Conservation (phyloP, 2,329 filamentous ascomycete genomes). For the Pseudopithomyces maydicus region DNA sequence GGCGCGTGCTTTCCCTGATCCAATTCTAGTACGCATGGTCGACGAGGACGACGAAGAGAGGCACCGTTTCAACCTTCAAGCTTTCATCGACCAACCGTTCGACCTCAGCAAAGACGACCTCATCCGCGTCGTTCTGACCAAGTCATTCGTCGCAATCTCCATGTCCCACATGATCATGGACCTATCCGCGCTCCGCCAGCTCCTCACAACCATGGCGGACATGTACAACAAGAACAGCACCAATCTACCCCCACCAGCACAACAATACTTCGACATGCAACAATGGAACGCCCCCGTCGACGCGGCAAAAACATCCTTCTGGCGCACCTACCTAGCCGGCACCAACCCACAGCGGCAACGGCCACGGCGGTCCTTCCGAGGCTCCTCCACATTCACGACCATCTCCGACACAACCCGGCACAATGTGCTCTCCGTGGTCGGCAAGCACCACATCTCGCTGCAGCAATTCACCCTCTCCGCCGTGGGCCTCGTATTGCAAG, state of each 20-base stretch:
- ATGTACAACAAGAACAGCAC: not conserved
- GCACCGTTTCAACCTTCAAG: too few species aligned
- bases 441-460: not conserved
- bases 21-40: too few species aligned
- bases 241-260: not conserved
- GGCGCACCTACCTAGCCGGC: not conserved
- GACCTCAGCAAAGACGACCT: not conserved
- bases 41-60: too few species aligned
- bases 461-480: slow-evolving; percentile 4
- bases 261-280: too few species aligned
- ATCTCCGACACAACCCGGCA: not conserved
- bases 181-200: not conserved
- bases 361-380: not conserved
- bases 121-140: not conserved
- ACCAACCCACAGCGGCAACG: not conserved
- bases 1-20: too few species aligned
- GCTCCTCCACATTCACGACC: not conserved
- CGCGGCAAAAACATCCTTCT: not conserved
- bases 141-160: not conserved
- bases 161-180: not conserved
- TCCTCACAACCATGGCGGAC: not conserved
- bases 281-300: too few species aligned
- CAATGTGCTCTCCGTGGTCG: not conserved
- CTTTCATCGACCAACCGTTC: not conserved
- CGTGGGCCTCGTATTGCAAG: not conserved